A percentile compares a stretch with the other conserved stretches of the same genome.
These are phyloP conservation scores for Vaccinium macrocarpon DNA, from an alignment of 148 eudicot genomes.

Conservation along the genomic window DNA sequence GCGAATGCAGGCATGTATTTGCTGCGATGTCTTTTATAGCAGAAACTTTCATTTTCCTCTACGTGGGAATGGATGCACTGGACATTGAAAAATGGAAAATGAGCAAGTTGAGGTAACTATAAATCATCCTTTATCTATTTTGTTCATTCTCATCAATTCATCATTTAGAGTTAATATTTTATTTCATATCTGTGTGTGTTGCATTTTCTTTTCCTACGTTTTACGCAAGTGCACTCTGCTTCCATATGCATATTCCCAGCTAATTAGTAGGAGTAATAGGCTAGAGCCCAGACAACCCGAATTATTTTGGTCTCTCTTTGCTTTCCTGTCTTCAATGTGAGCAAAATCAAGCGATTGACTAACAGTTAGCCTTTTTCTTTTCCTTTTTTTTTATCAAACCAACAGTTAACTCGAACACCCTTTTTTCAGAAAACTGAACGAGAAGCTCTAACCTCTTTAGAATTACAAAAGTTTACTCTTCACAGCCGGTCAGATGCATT, in stretches of 20 bases:
- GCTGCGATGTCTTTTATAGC: constrained; percentile 93
- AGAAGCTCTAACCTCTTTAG: background rate
- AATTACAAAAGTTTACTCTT: background rate
- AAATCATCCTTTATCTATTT: background rate
- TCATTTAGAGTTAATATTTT: background rate
- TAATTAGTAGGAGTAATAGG: background rate
- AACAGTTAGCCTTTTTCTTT: background rate
- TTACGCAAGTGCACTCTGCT: background rate
- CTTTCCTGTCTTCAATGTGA: background rate
- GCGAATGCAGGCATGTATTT: constrained; percentile 73
- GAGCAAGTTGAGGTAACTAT: constrained; percentile 65
- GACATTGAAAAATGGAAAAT: constrained; percentile 89
- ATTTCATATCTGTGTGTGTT: too few species aligned
- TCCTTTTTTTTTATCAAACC: background rate
- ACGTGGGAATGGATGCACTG: constrained; percentile 92
- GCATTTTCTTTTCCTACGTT: background rate
- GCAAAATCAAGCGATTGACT: constrained; percentile 6
- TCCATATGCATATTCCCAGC: background rate
- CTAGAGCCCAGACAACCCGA: background rate
- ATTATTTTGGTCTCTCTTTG: background rate
- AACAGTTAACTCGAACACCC: background rate
- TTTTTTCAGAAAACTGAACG: background rate
- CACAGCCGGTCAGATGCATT: background rate
- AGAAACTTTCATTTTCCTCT: constrained; percentile 89
- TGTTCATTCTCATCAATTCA: background rate